Conservation (phyloP, 2,329 filamentous ascomycete genomes). For the Shiraia sp. region DNA sequence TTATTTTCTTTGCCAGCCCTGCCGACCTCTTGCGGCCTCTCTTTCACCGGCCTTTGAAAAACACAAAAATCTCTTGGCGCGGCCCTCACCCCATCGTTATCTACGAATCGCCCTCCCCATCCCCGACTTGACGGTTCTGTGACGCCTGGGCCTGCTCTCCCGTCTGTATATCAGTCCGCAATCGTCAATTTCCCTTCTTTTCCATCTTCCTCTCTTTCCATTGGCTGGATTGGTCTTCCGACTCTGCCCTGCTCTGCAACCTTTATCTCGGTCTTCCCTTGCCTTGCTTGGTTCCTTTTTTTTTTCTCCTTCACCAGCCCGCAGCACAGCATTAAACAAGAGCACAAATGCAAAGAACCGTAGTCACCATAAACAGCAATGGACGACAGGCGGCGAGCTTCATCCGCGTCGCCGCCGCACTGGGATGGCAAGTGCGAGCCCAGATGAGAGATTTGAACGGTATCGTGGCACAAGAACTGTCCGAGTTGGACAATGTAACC, state of each 20-base stretch:
- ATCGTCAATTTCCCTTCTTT: not conserved
- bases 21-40: slow-evolving; percentile 31
- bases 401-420: slow-evolving; percentile 88
- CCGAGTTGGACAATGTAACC: slow-evolving; percentile 79
- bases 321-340: slow-evolving; percentile 3
- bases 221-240: no score
- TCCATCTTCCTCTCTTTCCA: slow-evolving; percentile 9
- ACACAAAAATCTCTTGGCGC: slow-evolving; percentile 10
- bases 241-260: no score
- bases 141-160: slow-evolving; percentile 21
- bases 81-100: slow-evolving; percentile 28
- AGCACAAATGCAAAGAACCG: slow-evolving; percentile 61
- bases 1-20: slow-evolving; percentile 13
- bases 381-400: slow-evolving; percentile 95
- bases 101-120: slow-evolving; percentile 12
- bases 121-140: slow-evolving; percentile 15
- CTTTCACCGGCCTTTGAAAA: slow-evolving; percentile 14
- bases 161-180: slow-evolving; percentile 24
- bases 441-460: slow-evolving; percentile 87
- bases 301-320: slow-evolving; percentile 4
- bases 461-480: slow-evolving; percentile 85
- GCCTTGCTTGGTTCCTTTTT: slow-evolving; percentile 3
- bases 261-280: slow-evolving; percentile 2
- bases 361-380: slow-evolving; percentile 92
- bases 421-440: slow-evolving; percentile 90